phyloP scores from a whole-genome alignment of 2,329 filamentous ascomycete species.

The Cladosporium cucumerinum region DNA sequence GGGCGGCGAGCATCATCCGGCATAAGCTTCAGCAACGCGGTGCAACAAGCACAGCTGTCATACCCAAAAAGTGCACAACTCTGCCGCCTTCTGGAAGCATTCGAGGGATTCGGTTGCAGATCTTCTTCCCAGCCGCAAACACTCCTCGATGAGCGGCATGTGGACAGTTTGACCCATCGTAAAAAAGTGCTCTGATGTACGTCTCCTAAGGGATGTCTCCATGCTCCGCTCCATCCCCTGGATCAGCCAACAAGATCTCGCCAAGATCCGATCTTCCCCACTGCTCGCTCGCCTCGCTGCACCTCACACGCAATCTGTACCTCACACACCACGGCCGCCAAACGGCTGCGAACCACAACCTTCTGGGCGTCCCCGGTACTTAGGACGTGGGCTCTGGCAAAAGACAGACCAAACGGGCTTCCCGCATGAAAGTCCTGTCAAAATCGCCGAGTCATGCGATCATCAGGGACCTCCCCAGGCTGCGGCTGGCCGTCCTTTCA shows the following conservation, averaged over 20 bases:
- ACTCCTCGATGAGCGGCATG: neutral
- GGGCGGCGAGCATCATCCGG: conserved; percentile 11
- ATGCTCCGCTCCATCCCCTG: neutral
- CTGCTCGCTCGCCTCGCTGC: neutral
- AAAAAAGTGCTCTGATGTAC: neutral
- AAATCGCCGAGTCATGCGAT: conserved; percentile 10
- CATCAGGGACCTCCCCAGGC: neutral
- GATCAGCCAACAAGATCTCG: neutral
- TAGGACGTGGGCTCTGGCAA: neutral
- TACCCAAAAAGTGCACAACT: conserved; percentile 1
- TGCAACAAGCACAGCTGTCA: conserved; percentile 8
- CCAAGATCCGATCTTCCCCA: neutral
- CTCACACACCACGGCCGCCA: conserved; percentile 9
- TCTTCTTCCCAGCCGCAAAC: neutral
- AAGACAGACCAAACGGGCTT: neutral
- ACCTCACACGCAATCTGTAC: conserved; percentile 7
- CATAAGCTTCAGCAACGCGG: conserved; percentile 9
- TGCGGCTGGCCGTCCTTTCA: neutral
- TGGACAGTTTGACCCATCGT: neutral
- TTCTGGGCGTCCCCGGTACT: neutral
- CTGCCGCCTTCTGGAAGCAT: conserved; percentile 14
- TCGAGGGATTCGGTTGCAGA: conserved; percentile 1
- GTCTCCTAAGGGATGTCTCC: neutral
- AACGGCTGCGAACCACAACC: conserved; percentile 9
- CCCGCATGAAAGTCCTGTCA: conserved; percentile 9